Evolutionary conservation across 2,329 filamentous ascomycete genomes (phyloP), one percentile per base, ranked within the genome.

Genomic region (Dactylellina cionopaga): DNA sequence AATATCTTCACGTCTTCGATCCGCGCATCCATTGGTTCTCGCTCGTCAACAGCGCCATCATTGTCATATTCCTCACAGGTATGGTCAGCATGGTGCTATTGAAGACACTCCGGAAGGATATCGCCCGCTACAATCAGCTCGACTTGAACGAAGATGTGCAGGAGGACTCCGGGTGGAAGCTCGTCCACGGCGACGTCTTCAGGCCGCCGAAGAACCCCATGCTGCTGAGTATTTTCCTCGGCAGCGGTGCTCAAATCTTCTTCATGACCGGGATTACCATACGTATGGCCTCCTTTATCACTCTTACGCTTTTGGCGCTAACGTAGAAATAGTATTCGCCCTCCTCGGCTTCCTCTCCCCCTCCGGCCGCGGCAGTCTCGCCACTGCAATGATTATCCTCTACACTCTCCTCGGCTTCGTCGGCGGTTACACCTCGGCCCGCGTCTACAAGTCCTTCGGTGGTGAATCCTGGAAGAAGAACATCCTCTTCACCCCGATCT

Each of bases 1-100:
- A 96, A 82, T 98, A 98, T 80, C 85, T 99, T 33, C 94, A 98
- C 78, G 94, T 99, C 27, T 96, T 93, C 79, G 93, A 98, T 80
- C 93, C 95, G 56, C 96, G 95, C 84, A 98, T 99, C 77, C 95
- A 99, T 81, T 99, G 95, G 95, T 96, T 98, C 83, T 97, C 93
- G 70, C 88, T 99, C 52, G 91, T 98, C 82, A 96, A 96, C 81
- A 97, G 93, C 33, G 91, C 95, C 52, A 89, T 98, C 44, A 96
- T 99, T 74, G 93, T 99, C 54, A 86, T 96, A 51, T 95, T 98
- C 81, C 84, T 98, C 39, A 89, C 94, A 33, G 87, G 92, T 46
- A 96, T 95, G 77, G 95, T 99, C 75, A 90, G 90, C 81, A 96
- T 93, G n/a, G 92, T 98, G 47, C 85, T 99, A 13, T 84, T 96